These are phyloP conservation scores for Fraxinus excelsior DNA, from an alignment of 257 asterid genomes.

Conservation along the genomic window DNA sequence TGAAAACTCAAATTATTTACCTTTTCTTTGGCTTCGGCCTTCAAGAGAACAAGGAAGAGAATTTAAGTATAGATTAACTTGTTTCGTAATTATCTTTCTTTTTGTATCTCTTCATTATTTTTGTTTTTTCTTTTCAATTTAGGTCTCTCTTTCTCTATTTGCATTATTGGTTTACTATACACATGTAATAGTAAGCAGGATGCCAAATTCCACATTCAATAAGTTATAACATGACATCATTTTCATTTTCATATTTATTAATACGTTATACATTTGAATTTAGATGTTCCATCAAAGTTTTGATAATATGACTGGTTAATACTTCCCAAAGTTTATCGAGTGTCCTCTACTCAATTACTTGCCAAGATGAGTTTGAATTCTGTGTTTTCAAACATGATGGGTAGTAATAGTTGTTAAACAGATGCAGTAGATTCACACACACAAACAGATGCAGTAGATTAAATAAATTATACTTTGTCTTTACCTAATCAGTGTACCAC, in stretches of 20 bases:
- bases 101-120: background rate
- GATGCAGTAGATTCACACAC: background rate
- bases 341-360: background rate
- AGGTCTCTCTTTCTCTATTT: background rate
- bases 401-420: background rate
- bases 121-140: background rate
- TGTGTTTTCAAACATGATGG: background rate
- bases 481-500: slow-evolving; percentile 10
- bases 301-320: background rate
- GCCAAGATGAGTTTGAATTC: background rate
- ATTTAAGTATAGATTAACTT: background rate
- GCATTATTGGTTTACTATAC: background rate
- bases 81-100: background rate
- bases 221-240: background rate
- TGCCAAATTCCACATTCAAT: background rate
- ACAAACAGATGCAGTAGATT: background rate
- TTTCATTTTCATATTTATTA: background rate
- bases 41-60: background rate
- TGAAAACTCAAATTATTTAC: background rate
- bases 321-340: background rate
- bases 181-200: background rate
- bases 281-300: background rate
- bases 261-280: background rate
- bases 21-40: background rate
- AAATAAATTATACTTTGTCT: background rate